Evolutionary conservation across 805 yeast species (phyloP).

Genomic region (Torulaspora indica): DNA sequence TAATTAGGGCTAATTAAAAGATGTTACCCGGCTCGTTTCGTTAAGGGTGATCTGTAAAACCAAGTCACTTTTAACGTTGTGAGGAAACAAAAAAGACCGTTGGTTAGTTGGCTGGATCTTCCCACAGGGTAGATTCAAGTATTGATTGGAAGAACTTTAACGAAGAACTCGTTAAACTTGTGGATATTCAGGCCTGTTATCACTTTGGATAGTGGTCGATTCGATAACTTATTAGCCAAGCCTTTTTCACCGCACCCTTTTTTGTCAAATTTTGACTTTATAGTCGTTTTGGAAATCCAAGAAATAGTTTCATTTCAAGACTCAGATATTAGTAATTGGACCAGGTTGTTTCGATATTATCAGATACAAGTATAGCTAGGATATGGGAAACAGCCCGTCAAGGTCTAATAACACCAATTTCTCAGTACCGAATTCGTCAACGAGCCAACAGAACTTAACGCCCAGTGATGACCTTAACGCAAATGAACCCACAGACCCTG

Average conservation of each 20-base stretch:
- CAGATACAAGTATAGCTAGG: constrained; percentile 1
- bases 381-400: constrained; percentile 66
- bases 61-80: not conserved
- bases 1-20: no score
- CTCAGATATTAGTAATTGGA: not conserved
- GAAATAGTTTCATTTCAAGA: no score
- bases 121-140: not conserved
- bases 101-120: not conserved
- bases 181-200: not conserved
- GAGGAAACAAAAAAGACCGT: no score
- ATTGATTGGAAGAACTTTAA: not conserved
- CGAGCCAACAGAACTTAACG: constrained; percentile 32
- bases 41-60: not conserved
- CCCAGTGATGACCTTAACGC: constrained; percentile 31
- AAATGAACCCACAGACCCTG: constrained; percentile 43
- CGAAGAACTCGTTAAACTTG: not conserved
- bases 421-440: constrained; percentile 38
- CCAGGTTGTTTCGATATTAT: not conserved
- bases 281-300: no score
- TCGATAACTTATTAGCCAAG: not conserved
- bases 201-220: not conserved
- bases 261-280: no score
- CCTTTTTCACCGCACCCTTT: not conserved
- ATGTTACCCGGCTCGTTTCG: not conserved
- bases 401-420: constrained; percentile 40